Evolutionary conservation across 257 asterid species (phyloP).

Genomic region (Avicennia marina): DNA sequence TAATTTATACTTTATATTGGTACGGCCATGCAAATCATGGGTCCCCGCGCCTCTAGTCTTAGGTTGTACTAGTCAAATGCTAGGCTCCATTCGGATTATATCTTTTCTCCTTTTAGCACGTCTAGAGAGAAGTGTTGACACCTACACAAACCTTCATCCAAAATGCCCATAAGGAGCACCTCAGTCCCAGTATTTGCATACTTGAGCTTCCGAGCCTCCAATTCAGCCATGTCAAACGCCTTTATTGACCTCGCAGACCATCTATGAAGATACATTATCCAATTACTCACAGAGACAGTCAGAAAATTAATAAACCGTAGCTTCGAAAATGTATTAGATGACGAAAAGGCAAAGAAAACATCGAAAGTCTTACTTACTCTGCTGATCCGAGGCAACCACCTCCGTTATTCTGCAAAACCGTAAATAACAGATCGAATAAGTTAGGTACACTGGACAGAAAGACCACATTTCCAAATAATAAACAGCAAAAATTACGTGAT

Average conservation of each 20-base stretch:
- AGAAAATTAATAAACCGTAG: neutral
- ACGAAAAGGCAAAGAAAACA: neutral
- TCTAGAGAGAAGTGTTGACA: too few species aligned
- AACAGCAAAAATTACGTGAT: constrained; percentile 45
- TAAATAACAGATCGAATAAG: constrained; percentile 4
- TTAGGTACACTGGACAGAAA: neutral
- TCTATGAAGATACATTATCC: constrained; percentile 37
- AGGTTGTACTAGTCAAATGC: too few species aligned
- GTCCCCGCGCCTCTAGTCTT: too few species aligned
- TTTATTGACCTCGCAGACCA: constrained; percentile 88
- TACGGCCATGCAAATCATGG: too few species aligned
- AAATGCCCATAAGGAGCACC: constrained; percentile 85
- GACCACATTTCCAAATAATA: neutral
- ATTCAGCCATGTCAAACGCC: constrained; percentile 76
- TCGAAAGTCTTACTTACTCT: constrained; percentile 39
- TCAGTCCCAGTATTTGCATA: constrained; percentile 88
- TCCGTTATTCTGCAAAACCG: constrained; percentile 43
- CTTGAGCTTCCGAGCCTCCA: constrained; percentile 89
- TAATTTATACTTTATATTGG: too few species aligned
- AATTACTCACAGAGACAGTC: neutral
- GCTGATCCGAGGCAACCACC: constrained; percentile 36
- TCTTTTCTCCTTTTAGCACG: too few species aligned
- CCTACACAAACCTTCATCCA: constrained; percentile 96
- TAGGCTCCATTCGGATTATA: too few species aligned
- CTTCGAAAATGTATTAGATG: neutral